A percentile compares a stretch with the other conserved stretches of the same genome.
Conservation (phyloP, 2,329 filamentous ascomycete genomes). For the Beauveria medogensis region DNA sequence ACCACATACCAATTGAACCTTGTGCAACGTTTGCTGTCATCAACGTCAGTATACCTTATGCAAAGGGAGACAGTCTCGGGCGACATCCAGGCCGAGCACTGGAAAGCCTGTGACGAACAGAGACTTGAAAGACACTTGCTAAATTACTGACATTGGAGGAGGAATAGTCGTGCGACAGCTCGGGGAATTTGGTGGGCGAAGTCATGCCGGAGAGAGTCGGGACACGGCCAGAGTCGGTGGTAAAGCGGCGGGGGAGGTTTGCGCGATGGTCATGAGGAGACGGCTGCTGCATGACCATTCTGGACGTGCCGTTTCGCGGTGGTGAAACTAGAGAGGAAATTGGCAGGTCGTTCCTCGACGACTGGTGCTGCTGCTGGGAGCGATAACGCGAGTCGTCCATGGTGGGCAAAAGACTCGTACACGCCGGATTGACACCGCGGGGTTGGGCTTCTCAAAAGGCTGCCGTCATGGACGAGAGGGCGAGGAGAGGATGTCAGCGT, state of each 20-base stretch:
- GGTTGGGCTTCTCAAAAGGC: constrained; percentile 22
- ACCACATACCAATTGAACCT: constrained; percentile 66
- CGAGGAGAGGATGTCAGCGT: constrained; percentile 24
- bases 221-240: constrained; percentile 79
- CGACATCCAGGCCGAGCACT: not conserved
- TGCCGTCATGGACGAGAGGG: constrained; percentile 27
- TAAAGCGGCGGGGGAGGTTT: constrained; percentile 83
- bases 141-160: constrained; percentile 26
- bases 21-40: constrained; percentile 50
- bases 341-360: constrained; percentile 65
- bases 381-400: constrained; percentile 78
- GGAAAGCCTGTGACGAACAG: not conserved
- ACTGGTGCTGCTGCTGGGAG: constrained; percentile 41
- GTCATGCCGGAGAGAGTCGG: constrained; percentile 63
- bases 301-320: constrained; percentile 55
- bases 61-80: not conserved
- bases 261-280: constrained; percentile 61
- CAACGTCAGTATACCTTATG: not conserved
- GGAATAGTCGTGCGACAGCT: constrained; percentile 41
- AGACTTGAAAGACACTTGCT: not conserved
- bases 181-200: constrained; percentile 39
- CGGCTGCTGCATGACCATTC: constrained; percentile 46
- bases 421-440: constrained; percentile 30
- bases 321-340: constrained; percentile 70
- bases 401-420: constrained; percentile 26